Percentiles rank a stretch among this genome's conserved stretches.
phyloP scores from a whole-genome alignment of 2,329 filamentous ascomycete species.

The Colletotrichum euphorbiae region DNA sequence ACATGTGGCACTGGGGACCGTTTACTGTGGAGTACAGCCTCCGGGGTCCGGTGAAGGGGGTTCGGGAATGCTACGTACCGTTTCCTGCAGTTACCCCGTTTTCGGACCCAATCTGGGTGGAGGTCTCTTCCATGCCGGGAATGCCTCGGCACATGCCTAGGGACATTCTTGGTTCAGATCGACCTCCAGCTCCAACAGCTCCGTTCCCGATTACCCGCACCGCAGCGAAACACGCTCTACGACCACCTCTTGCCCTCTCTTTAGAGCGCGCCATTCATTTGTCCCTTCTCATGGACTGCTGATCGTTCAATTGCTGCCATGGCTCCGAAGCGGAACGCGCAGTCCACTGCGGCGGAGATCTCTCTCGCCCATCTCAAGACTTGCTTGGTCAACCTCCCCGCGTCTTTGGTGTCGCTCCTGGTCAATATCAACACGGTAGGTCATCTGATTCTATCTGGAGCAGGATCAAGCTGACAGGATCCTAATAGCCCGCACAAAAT shows the following conservation, averaged over 20 bases:
- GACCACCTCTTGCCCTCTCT: conserved; percentile 1
- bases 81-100: conserved; percentile 30
- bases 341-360: conserved; percentile 82
- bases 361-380: conserved; percentile 90
- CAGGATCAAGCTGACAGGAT: neutral
- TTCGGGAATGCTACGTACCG: conserved; percentile 16
- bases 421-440: conserved; percentile 91
- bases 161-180: conserved; percentile 32
- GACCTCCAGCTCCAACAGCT: conserved; percentile 27
- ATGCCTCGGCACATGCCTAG: conserved; percentile 46
- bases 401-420: conserved; percentile 84
- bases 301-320: conserved; percentile 47
- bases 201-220: conserved; percentile 6
- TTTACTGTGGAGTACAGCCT: too few species aligned
- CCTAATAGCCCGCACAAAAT: conserved; percentile 85
- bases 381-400: conserved; percentile 92
- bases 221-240: conserved; percentile 12
- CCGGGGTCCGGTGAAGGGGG: neutral
- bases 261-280: conserved; percentile 19
- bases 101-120: conserved; percentile 35
- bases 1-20: conserved; percentile 1
- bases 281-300: conserved; percentile 14
- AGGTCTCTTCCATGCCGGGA: conserved; percentile 31
- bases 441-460: conserved; percentile 34
- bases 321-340: conserved; percentile 65